Evolutionary conservation across 805 yeast genomes (phyloP).

Genomic region (Candida maris): DNA sequence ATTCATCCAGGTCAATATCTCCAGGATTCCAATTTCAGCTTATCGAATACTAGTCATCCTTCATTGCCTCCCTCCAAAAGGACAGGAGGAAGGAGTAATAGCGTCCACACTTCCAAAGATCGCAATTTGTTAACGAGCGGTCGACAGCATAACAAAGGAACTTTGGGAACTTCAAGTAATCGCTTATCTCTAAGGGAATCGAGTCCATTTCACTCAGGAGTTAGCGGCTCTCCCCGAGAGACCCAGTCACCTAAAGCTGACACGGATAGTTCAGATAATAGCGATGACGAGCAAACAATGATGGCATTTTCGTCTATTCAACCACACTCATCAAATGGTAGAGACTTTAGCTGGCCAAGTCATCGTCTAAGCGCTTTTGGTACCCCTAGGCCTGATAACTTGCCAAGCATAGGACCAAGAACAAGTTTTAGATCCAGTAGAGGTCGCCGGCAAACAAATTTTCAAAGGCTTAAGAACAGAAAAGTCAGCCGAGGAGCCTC

Average conservation of each 20-base stretch:
- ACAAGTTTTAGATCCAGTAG: slow-evolving; percentile 17
- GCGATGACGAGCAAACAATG: slow-evolving; percentile 30
- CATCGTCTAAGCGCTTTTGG: slow-evolving; percentile 13
- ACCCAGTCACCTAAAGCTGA: slow-evolving; percentile 12
- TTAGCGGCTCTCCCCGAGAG: slow-evolving; percentile 7
- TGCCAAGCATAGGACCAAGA: slow-evolving; percentile 1
- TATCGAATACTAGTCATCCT: slow-evolving; percentile 4
- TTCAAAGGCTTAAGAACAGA: slow-evolving; percentile 37
- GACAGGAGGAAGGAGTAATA: neutral
- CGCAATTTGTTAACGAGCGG: too few species aligned
- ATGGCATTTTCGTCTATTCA: slow-evolving; percentile 23
- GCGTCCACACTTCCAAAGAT: neutral
- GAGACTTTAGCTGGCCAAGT: slow-evolving; percentile 29
- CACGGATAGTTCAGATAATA: slow-evolving; percentile 17
- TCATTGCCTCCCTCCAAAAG: slow-evolving; percentile 3
- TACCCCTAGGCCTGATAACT: neutral
- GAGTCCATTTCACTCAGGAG: slow-evolving; percentile 3
- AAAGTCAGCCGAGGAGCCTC: slow-evolving; percentile 47
- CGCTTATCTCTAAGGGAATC: slow-evolving; percentile 4
- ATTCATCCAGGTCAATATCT: slow-evolving; percentile 10
- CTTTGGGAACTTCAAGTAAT: slow-evolving; percentile 1
- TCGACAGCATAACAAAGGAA: neutral
- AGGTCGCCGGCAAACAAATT: slow-evolving; percentile 20
- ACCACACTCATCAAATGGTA: slow-evolving; percentile 37
- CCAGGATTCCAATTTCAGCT: slow-evolving; percentile 11